Conservation (phyloP, 176 grass and related monocot species). For the Phoenix roebelenii region DNA sequence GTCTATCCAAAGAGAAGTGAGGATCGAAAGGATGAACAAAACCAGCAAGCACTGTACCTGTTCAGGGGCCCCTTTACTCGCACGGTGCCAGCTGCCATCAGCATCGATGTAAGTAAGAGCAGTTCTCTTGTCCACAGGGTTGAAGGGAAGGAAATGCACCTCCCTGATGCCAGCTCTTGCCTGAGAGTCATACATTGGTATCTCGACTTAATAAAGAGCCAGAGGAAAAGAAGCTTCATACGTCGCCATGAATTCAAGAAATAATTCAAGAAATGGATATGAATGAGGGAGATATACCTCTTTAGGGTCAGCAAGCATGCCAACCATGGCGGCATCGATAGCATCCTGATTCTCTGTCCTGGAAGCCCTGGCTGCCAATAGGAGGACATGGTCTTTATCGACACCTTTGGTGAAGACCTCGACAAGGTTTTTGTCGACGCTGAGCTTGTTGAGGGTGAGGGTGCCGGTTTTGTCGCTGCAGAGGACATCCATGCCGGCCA, state of each 20-base stretch:
- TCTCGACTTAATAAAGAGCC: neutral
- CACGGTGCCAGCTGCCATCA: constrained; percentile 5
- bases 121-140: constrained; percentile 12
- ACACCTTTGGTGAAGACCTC: constrained; percentile 81
- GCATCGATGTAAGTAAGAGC: constrained; percentile 4
- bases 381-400: constrained; percentile 70
- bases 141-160: constrained; percentile 6
- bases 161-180: constrained; percentile 38
- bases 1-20: too few species aligned
- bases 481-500: constrained; percentile 96
- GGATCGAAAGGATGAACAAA: too few species aligned
- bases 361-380: constrained; percentile 68
- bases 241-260: too few species aligned
- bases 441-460: constrained; percentile 93
- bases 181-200: neutral
- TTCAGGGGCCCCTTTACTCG: constrained; percentile 9
- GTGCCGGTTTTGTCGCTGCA: constrained; percentile 97
- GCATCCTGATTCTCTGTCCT: constrained; percentile 94
- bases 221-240: neutral
- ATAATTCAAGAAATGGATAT: too few species aligned
- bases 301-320: constrained; percentile 98
- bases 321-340: constrained; percentile 97
- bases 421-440: constrained; percentile 78
- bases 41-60: neutral
- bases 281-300: constrained; percentile 25